Evolutionary conservation across 345 rosid genomes (phyloP).

Genomic region (Mangifera indica): DNA sequence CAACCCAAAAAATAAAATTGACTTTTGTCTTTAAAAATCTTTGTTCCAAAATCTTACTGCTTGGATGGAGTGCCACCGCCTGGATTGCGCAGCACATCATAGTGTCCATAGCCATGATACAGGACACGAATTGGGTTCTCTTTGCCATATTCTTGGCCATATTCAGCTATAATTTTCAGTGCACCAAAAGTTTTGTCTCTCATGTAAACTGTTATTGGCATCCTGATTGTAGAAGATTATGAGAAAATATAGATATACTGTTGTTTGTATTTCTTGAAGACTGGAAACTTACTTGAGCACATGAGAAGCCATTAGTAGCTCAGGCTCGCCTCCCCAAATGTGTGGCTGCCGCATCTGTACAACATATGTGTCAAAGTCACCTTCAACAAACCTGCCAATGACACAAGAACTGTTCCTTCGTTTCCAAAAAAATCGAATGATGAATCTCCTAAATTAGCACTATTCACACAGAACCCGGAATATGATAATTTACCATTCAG

Average conservation of each 20-base stretch:
- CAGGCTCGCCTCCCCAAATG: slow-evolving; percentile 78
- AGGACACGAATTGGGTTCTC: slow-evolving; percentile 56
- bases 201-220: slow-evolving; percentile 62
- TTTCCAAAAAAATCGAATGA: not conserved
- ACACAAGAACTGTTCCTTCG: not conserved
- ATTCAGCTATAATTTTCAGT: slow-evolving; percentile 56
- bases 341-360: slow-evolving; percentile 59
- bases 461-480: not conserved
- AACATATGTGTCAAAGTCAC: slow-evolving; percentile 57
- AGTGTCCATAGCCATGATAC: slow-evolving; percentile 64
- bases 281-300: slow-evolving; percentile 42
- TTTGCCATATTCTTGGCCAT: slow-evolving; percentile 58
- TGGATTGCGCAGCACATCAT: slow-evolving; percentile 40
- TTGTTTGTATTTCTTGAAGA: not conserved
- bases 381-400: slow-evolving; percentile 56
- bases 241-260: no score
- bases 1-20: no score
- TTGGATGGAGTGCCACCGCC: no score
- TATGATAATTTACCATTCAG: slow-evolving; percentile 48
- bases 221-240: slow-evolving; percentile 28
- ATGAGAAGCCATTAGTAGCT: slow-evolving; percentile 72
- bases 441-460: not conserved
- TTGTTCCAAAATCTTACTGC: no score
- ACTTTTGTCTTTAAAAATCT: no score
- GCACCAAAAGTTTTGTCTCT: slow-evolving; percentile 31